These are phyloP conservation scores for Nemania sp. DNA, from an alignment of 2,329 filamentous ascomycete species.

Conservation along the genomic window DNA sequence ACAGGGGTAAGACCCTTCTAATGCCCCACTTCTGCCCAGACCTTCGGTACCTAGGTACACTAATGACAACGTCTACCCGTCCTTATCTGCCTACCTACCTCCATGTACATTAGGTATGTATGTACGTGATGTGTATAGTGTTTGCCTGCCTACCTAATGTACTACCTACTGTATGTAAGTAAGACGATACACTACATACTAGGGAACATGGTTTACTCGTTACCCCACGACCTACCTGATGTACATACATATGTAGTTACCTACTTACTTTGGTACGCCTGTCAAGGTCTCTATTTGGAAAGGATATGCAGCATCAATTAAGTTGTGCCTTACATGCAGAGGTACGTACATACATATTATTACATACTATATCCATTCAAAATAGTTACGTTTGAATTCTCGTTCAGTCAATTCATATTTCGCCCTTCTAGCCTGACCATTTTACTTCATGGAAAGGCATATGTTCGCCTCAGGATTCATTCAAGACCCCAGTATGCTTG, in stretches of 20 bases:
- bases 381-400: background rate
- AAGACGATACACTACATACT: background rate
- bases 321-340: slow-evolving; percentile 19
- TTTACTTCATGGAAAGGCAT: background rate
- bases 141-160: background rate
- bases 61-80: background rate
- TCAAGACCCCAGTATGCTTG: slow-evolving; percentile 1
- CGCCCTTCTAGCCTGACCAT: background rate
- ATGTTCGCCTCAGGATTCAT: slow-evolving; percentile 22
- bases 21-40: slow-evolving; percentile 26
- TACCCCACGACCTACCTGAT: background rate
- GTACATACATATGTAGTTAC: background rate
- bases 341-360: background rate
- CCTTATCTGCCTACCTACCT: background rate
- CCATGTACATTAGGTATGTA: background rate
- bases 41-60: slow-evolving; percentile 25
- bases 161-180: background rate
- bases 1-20: background rate
- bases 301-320: slow-evolving; percentile 6
- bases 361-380: background rate
- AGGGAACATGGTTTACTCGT: background rate
- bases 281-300: background rate
- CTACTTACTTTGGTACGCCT: background rate
- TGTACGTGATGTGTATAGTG: background rate
- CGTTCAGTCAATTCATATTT: background rate